A percentile compares a stretch with the other conserved stretches of the same genome.
Evolutionary conservation across 2,329 filamentous ascomycete species (phyloP).

Genomic region (Paraphoma sp.): DNA sequence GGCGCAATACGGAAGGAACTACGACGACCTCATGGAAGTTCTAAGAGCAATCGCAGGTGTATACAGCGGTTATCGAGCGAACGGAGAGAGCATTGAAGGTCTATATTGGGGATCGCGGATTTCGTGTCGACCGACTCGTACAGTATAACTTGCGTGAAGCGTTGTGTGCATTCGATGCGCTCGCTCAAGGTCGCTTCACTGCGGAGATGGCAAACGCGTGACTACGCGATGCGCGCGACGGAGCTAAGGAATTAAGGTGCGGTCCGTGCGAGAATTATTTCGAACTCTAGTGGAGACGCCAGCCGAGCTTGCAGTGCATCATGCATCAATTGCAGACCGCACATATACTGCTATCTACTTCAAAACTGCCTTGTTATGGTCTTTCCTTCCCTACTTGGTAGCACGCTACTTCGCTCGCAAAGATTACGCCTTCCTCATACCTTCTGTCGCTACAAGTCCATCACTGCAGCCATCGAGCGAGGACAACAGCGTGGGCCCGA

Average conservation of each 20-base stretch:
- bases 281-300: not conserved
- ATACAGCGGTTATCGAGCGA: too few species aligned
- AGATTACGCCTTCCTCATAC: constrained; percentile 15
- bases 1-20: too few species aligned
- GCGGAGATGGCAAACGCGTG: constrained; percentile 10
- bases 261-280: constrained; percentile 4
- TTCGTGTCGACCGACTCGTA: too few species aligned
- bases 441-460: constrained; percentile 38
- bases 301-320: not conserved
- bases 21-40: too few species aligned
- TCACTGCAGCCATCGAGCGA: constrained; percentile 42
- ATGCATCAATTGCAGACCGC: not conserved
- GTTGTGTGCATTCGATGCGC: not conserved
- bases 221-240: constrained; percentile 13
- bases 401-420: constrained; percentile 23
- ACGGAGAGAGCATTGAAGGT: too few species aligned
- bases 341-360: not conserved
- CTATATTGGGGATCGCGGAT: too few species aligned
- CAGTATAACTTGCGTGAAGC: not conserved
- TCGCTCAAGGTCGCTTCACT: too few species aligned
- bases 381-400: constrained; percentile 18
- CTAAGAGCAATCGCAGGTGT: too few species aligned
- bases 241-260: constrained; percentile 1
- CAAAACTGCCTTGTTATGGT: constrained; percentile 23
- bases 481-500: constrained; percentile 23